Percentiles rank a stretch among this genome's conserved stretches.
Conservation (phyloP, 2,329 filamentous ascomycete species). For the Claviceps africana region DNA sequence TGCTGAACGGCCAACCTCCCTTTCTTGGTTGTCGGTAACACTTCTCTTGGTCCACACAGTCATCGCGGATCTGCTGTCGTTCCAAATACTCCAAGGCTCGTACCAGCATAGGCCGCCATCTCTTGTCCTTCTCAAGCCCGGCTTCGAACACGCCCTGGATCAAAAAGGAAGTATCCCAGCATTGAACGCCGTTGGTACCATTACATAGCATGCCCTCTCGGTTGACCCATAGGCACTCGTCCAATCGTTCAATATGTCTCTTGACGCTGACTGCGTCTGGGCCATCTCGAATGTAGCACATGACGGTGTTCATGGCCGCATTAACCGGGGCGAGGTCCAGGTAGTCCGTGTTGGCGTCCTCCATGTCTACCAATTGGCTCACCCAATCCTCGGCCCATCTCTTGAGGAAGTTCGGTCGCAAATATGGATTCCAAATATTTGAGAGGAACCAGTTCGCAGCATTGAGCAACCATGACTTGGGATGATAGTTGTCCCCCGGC, state of each 20-base stretch:
- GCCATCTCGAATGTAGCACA: constrained; percentile 74
- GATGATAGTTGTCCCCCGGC: constrained; percentile 75
- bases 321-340: constrained; percentile 80
- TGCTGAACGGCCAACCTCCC: constrained; percentile 94
- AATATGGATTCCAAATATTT: constrained; percentile 65
- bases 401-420: constrained; percentile 52
- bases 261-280: constrained; percentile 57
- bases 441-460: constrained; percentile 64
- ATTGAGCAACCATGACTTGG: constrained; percentile 76
- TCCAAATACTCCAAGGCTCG: constrained; percentile 79
- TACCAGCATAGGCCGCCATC: constrained; percentile 70
- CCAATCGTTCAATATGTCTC: constrained; percentile 64
- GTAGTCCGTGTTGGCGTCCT: constrained; percentile 86
- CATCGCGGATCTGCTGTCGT: constrained; percentile 76
- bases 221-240: constrained; percentile 87
- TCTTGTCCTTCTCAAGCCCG: constrained; percentile 60
- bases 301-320: constrained; percentile 76
- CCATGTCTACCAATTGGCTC: constrained; percentile 73
- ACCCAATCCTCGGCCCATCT: constrained; percentile 66
- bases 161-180: constrained; percentile 87
- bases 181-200: constrained; percentile 95
- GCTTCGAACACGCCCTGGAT: constrained; percentile 73
- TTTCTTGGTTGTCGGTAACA: constrained; percentile 87
- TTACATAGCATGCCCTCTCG: constrained; percentile 86
- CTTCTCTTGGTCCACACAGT: constrained; percentile 59